phyloP scores from a whole-genome alignment of 2,329 filamentous ascomycete genomes.

The Apiospora malaysiana region DNA sequence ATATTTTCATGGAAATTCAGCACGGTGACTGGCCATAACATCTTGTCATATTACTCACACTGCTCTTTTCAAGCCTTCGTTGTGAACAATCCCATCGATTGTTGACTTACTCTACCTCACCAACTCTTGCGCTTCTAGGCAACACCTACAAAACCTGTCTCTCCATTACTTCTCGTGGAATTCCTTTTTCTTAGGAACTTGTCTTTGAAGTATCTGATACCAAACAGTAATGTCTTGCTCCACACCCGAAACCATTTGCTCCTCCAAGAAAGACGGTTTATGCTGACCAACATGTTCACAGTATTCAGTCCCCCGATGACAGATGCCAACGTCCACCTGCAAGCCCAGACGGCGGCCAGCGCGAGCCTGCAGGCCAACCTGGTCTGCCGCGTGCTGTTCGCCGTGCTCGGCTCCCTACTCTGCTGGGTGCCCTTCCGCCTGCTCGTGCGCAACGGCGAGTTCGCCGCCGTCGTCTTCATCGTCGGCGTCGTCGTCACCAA shows the following conservation, averaged over 20 bases:
- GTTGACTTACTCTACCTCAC: conserved; percentile 7
- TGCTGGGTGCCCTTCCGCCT: conserved; percentile 58
- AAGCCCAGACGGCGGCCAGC: conserved; percentile 14
- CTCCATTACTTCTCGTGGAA: not conserved
- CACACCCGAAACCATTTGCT: not conserved
- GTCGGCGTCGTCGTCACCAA: conserved; percentile 52
- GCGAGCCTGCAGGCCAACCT: conserved; percentile 47
- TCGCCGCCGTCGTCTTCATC: conserved; percentile 58
- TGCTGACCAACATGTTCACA: conserved; percentile 6
- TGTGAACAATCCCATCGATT: not conserved
- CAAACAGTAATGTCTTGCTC: conserved; percentile 14
- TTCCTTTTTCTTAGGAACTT: not conserved
- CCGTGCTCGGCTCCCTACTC: conserved; percentile 49
- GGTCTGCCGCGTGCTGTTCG: conserved; percentile 54
- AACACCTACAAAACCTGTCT: not conserved
- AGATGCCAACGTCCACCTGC: conserved; percentile 4
- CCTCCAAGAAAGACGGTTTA: not conserved
- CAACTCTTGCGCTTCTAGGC: not conserved
- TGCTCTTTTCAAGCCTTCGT: not conserved
- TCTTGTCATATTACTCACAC: not conserved
- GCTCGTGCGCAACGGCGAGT: conserved; percentile 58
- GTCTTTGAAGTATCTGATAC: not conserved
- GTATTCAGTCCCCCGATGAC: not conserved
- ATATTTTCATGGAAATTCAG: not conserved
- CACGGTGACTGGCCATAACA: not conserved